Base-by-base conservation (phyloP, 441 rosid species). In the Metrosideros polymorpha region DNA sequence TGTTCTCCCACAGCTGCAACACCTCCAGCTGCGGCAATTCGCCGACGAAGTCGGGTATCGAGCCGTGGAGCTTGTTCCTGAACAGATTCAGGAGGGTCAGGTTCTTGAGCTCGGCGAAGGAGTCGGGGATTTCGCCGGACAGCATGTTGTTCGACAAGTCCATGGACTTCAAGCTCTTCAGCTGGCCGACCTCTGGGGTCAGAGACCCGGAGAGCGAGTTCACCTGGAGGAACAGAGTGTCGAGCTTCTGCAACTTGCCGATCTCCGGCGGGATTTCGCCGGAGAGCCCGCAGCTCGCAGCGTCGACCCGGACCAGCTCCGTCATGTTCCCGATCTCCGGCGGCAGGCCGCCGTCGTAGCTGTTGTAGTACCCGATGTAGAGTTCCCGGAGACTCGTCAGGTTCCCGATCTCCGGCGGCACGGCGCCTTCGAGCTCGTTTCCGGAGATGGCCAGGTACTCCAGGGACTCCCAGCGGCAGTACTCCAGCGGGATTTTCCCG, bases 1-100 rank as follows among this genome's bases (percentile, higher is more conserved):
- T 96, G 75, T 97, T 97, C 83, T 95, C 99, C 99, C 99, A 97
- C 56, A 97, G 85, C 92, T 97, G 98, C 83, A 97, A 87, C 85
- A 96, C 99, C 87, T 97, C 93, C 18, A 97, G 96, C 89, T 89
- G 87, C 71, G 99, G 98, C 55, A 97, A 71, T 5, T 92, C 97
- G 24, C 96, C 98, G 85, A 97, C 89, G 59, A 95, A 95, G 90
- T 93, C 95, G 32, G 99, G 99, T 83, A 97, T 95, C 14, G 93
- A 91, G 0, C 99, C 99, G 89, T 95, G 94, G 24, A 96, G 98
- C 89, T 93, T 94, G 94, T 97, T 97, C 86, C 98, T 89, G 85
- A 97, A 97, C 42, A 97, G 94, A 91, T 97, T 97, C 90, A 97
- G 88, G 14, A 97, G 90, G 29, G 97, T 97, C 87, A 97, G 86